These are phyloP conservation scores for Schoenoplectus triqueter DNA, from an alignment of 202 grass and related monocot species.

Conservation along the genomic window DNA sequence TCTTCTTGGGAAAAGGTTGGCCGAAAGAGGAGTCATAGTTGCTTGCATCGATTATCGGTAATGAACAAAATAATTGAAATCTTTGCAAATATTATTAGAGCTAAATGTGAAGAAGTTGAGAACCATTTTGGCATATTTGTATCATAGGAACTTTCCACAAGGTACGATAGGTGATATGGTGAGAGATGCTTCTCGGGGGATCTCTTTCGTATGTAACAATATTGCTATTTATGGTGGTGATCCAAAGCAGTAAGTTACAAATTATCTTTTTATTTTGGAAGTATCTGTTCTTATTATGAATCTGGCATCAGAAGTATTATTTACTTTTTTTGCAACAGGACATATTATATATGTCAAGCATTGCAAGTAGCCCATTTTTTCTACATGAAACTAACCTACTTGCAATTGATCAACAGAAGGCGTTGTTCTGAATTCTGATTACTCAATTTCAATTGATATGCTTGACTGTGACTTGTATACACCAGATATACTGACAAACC, in stretches of 20 bases:
- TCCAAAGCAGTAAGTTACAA: constrained; percentile 72
- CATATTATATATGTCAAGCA: constrained; percentile 11
- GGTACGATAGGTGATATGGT: constrained; percentile 96
- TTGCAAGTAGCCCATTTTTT: not conserved
- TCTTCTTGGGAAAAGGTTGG: constrained; percentile 82
- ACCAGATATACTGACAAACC: not conserved
- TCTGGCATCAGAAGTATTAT: not conserved
- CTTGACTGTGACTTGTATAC: not conserved
- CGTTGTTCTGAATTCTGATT: not conserved
- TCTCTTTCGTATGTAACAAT: constrained; percentile 91
- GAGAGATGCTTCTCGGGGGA: constrained; percentile 88
- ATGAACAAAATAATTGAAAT: constrained; percentile 9
- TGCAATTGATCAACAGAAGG: not conserved
- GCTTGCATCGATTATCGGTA: constrained; percentile 99
- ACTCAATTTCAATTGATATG: constrained; percentile 1
- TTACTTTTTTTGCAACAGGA: constrained; percentile 26
- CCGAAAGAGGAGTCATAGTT: constrained; percentile 96
- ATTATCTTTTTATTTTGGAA: constrained; percentile 15
- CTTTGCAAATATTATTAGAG: constrained; percentile 1
- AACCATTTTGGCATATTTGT: constrained; percentile 18
- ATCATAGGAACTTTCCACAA: constrained; percentile 94
- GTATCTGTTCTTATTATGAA: constrained; percentile 35
- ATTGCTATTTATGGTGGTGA: constrained; percentile 83
- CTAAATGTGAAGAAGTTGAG: not conserved
- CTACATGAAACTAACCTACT: not conserved